Conservation (phyloP, 352 stramenopile species). For the Nothophytophthora sp. region DNA sequence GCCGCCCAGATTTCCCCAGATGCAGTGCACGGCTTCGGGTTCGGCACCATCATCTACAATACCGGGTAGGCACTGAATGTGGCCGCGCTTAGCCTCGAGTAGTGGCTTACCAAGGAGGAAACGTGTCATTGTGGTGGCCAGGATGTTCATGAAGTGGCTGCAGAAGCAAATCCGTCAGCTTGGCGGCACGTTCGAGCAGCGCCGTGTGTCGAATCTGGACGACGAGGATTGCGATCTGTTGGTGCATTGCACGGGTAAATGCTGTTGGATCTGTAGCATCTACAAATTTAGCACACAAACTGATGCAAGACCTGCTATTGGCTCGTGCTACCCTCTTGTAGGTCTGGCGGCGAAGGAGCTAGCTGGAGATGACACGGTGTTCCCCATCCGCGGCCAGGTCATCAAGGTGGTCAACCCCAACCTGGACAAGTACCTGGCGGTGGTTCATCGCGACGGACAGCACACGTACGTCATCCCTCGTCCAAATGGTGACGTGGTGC, state of each 20-base stretch:
- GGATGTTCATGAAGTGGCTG: slow-evolving; percentile 55
- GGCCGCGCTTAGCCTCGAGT: too few relatives aligned
- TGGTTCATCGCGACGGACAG: slow-evolving; percentile 37
- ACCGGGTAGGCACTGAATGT: slow-evolving; percentile 26
- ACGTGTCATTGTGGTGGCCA: too few relatives aligned
- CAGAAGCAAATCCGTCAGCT: slow-evolving; percentile 38
- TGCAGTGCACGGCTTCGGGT: slow-evolving; percentile 51
- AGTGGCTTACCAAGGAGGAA: too few relatives aligned
- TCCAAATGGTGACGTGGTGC: slow-evolving; percentile 54
- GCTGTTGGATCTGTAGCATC: not conserved
- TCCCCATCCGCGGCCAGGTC: slow-evolving; percentile 62
- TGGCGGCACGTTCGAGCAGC: slow-evolving; percentile 55
- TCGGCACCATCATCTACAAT: slow-evolving; percentile 71
- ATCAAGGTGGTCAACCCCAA: slow-evolving; percentile 58
- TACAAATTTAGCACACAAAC: not conserved
- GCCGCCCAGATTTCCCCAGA: slow-evolving; percentile 33
- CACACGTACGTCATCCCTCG: slow-evolving; percentile 78
- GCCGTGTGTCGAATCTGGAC: slow-evolving; percentile 32
- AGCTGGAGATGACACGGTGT: slow-evolving; percentile 39
- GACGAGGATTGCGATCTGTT: slow-evolving; percentile 50
- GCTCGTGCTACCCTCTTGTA: slow-evolving; percentile 3
- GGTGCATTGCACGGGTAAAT: slow-evolving; percentile 60
- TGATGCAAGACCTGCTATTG: too few relatives aligned
- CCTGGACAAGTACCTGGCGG: slow-evolving; percentile 52
- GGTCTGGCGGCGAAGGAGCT: slow-evolving; percentile 49